A percentile compares a stretch with the other conserved stretches of the same genome.
Evolutionary conservation across 2,329 filamentous ascomycete genomes (phyloP).

Genomic region (Teratosphaeria pseudoeucalypti): DNA sequence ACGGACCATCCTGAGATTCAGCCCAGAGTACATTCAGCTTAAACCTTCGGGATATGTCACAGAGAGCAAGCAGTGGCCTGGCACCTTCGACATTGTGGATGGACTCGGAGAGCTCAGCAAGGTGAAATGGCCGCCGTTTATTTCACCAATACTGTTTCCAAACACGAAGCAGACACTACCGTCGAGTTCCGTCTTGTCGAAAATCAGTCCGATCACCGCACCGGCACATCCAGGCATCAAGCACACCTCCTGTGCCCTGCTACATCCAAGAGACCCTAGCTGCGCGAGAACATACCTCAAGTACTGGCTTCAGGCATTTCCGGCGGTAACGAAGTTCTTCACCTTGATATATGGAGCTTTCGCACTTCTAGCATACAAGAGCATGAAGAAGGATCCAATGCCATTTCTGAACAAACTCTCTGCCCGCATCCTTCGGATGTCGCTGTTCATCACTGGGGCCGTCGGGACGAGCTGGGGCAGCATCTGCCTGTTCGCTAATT

Average conservation of each 20-base stretch:
- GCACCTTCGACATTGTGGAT: conserved; percentile 64
- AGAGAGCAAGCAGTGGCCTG: conserved; percentile 58
- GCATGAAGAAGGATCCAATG: conserved; percentile 58
- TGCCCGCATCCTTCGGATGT: conserved; percentile 60
- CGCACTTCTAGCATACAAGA: conserved; percentile 57
- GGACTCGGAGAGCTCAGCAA: conserved; percentile 71
- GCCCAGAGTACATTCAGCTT: conserved; percentile 66
- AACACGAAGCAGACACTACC: conserved; percentile 47
- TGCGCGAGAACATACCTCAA: conserved; percentile 79
- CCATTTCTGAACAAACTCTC: conserved; percentile 56
- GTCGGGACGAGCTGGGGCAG: conserved; percentile 80
- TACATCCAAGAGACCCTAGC: conserved; percentile 80
- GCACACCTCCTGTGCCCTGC: conserved; percentile 74
- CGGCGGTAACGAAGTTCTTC: conserved; percentile 66
- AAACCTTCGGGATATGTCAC: conserved; percentile 64
- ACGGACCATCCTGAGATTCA: conserved; percentile 58
- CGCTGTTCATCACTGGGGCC: conserved; percentile 69
- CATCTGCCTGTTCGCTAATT: conserved; percentile 77
- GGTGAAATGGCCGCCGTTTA: conserved; percentile 77
- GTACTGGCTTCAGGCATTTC: conserved; percentile 78
- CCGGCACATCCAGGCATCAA: conserved; percentile 79
- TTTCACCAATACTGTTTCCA: conserved; percentile 80
- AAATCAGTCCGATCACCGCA: conserved; percentile 67
- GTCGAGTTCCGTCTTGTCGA: conserved; percentile 42
- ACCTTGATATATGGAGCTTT: conserved; percentile 63